Percentiles rank a stretch among this genome's conserved stretches.
Evolutionary conservation across 192 early-diverging fungal genomes (phyloP).

Genomic region (Coemansia sp.): DNA sequence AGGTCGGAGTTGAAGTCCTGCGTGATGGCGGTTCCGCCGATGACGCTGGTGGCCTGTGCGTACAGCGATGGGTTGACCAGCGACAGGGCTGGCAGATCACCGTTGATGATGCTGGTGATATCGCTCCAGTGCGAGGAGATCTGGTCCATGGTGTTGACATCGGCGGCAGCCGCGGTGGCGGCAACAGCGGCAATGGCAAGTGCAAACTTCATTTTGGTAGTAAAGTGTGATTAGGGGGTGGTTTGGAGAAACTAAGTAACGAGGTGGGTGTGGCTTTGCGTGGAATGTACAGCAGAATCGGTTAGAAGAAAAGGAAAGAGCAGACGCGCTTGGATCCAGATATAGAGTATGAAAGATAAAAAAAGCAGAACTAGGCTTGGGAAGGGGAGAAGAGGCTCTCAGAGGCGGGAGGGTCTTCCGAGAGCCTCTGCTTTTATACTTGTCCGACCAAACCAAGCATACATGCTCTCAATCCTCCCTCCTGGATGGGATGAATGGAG

Average conservation of each 20-base stretch:
- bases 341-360: too few species aligned
- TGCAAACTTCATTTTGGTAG: slow-evolving; percentile 40
- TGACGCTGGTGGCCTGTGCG: slow-evolving; percentile 37
- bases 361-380: too few species aligned
- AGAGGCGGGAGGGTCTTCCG: too few species aligned
- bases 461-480: too few species aligned
- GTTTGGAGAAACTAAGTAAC: background rate
- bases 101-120: slow-evolving; percentile 40
- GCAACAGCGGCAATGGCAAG: slow-evolving; percentile 26
- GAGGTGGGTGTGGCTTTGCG: background rate
- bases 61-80: slow-evolving; percentile 39
- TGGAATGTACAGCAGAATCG: background rate
- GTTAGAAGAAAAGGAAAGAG: background rate
- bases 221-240: background rate
- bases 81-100: slow-evolving; percentile 35
- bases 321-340: too few species aligned
- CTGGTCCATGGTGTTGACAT: slow-evolving; percentile 32
- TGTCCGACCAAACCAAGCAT: too few species aligned
- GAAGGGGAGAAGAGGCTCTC: too few species aligned
- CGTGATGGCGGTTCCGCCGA: slow-evolving; percentile 42
- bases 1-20: slow-evolving; percentile 29
- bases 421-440: too few species aligned
- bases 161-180: slow-evolving; percentile 12
- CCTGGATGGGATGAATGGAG: too few species aligned
- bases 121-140: slow-evolving; percentile 41